Conservation (phyloP, 1,284 basidiomycete genomes). For the Trichosporon sp. region DNA sequence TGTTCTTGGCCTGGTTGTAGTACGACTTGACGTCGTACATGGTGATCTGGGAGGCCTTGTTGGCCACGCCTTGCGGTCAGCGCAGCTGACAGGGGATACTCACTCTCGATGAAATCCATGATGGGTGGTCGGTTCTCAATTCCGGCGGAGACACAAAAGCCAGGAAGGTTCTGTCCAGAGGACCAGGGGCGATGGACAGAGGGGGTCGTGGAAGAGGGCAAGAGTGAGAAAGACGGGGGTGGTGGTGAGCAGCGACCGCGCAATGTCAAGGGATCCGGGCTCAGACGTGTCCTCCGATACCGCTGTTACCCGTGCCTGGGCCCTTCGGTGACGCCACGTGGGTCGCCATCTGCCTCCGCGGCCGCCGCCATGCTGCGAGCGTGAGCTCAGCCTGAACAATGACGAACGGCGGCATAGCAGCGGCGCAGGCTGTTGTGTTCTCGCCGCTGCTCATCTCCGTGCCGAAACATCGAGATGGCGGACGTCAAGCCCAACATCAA, state of each 20-base stretch:
- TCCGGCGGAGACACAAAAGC: not conserved
- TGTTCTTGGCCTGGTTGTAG: slow-evolving; percentile 73
- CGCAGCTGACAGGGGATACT: not conserved
- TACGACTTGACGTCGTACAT: slow-evolving; percentile 90
- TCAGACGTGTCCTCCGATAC: slow-evolving; percentile 4
- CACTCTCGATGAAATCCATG: slow-evolving; percentile 21
- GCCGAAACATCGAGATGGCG: not conserved
- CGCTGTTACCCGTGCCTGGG: not conserved
- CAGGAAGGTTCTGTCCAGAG: not conserved
- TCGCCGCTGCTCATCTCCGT: not conserved
- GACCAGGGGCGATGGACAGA: not conserved
- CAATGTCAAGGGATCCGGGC: not conserved
- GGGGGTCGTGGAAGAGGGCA: not conserved
- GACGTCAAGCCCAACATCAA: slow-evolving; percentile 19
- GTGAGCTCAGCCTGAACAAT: not conserved
- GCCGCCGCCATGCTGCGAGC: not conserved
- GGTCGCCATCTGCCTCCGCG: not conserved
- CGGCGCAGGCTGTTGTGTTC: not conserved
- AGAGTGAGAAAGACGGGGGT: not conserved
- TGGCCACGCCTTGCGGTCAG: slow-evolving; percentile 40
- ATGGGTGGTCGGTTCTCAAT: not conserved
- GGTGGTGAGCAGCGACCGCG: not conserved
- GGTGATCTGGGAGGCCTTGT: slow-evolving; percentile 49
- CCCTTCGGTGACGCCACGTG: not conserved
- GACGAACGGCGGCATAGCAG: not conserved